These are phyloP conservation scores for Penicillium brasilianum DNA, from an alignment of 2,329 filamentous ascomycete genomes.

Conservation along the genomic window DNA sequence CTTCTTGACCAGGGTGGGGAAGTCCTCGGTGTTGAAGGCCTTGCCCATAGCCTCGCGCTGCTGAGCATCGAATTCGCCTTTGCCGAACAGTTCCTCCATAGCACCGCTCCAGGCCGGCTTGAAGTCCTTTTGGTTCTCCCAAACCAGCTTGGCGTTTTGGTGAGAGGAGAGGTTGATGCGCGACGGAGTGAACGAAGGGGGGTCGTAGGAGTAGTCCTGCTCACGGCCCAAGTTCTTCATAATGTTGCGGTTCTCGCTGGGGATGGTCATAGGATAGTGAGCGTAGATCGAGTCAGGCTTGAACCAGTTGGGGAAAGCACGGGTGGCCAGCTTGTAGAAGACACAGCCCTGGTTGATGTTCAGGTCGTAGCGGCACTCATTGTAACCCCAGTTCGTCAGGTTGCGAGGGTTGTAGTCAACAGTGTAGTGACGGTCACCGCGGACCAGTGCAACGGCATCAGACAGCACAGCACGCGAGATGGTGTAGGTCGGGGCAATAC, in stretches of 20 bases:
- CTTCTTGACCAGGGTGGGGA: slow-evolving; percentile 65
- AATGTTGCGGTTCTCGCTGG: slow-evolving; percentile 73
- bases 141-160: slow-evolving; percentile 64
- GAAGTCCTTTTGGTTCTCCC: slow-evolving; percentile 67
- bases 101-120: slow-evolving; percentile 68
- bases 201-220: slow-evolving; percentile 71
- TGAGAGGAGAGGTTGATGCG: slow-evolving; percentile 65
- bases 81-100: slow-evolving; percentile 67
- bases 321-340: slow-evolving; percentile 81
- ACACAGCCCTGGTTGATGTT: slow-evolving; percentile 79
- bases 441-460: slow-evolving; percentile 77
- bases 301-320: slow-evolving; percentile 82
- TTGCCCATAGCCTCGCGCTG: slow-evolving; percentile 61
- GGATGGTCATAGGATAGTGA: slow-evolving; percentile 74
- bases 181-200: slow-evolving; percentile 59
- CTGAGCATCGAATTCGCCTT: slow-evolving; percentile 56
- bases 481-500: slow-evolving; percentile 76
- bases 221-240: slow-evolving; percentile 69
- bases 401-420: slow-evolving; percentile 74
- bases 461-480: slow-evolving; percentile 77
- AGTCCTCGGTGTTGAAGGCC: slow-evolving; percentile 66
- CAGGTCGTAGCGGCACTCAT: slow-evolving; percentile 73
- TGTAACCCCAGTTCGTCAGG: slow-evolving; percentile 84
- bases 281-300: slow-evolving; percentile 78
- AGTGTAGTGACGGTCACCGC: slow-evolving; percentile 80